phyloP scores from a whole-genome alignment of 345 rosid genomes.

The Citrus maxima region DNA sequence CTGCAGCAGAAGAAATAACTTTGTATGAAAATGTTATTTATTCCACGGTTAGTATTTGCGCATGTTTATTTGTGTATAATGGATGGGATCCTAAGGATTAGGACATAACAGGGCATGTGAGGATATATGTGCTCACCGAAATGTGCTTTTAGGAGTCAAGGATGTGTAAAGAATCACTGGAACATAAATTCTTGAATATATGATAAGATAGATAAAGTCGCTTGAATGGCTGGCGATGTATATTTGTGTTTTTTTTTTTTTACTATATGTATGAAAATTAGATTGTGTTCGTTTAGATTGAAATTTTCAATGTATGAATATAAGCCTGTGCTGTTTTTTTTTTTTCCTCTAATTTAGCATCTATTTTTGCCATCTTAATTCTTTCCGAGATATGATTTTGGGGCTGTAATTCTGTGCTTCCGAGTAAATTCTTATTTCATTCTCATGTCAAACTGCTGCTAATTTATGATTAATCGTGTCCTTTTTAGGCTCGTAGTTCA shows the following conservation, averaged over 20 bases:
- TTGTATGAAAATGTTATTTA: not conserved
- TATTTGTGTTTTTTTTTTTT: no score
- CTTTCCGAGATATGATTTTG: not conserved
- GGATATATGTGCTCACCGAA: not conserved
- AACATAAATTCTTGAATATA: not conserved
- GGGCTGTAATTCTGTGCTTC: not conserved
- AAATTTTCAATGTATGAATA: not conserved
- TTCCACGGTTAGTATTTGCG: not conserved
- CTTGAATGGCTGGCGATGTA: not conserved
- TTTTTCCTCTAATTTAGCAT: not conserved
- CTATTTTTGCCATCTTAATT: not conserved
- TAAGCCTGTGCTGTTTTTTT: not conserved
- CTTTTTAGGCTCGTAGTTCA: conserved; percentile 58
- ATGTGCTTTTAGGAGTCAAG: not conserved
- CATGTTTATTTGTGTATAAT: not conserved
- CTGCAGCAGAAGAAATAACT: not conserved
- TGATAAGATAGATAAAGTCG: not conserved
- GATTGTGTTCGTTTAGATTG: not conserved
- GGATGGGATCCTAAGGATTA: not conserved
- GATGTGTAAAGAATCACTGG: not conserved
- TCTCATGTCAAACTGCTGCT: not conserved
- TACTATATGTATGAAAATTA: not conserved
- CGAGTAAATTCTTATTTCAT: not conserved
- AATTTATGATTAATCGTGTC: not conserved
- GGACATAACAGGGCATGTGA: not conserved